Evolutionary conservation across 768 basidiomycete species (phyloP).

Genomic region (Trametes elegans): DNA sequence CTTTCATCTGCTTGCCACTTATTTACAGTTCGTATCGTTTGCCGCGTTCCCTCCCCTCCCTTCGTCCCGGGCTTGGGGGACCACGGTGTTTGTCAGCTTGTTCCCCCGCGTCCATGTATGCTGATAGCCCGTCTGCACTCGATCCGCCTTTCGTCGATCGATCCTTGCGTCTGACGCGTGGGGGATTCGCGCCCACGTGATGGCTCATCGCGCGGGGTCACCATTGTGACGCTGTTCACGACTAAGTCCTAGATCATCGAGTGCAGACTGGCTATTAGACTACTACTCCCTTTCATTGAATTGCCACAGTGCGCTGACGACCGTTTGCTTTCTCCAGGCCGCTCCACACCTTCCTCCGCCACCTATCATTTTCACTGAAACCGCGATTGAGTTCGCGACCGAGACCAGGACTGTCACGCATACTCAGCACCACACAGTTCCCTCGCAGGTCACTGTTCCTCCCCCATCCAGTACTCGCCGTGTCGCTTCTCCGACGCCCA

Average conservation of each 20-base stretch:
- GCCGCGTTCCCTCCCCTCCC: slow-evolving; percentile 62
- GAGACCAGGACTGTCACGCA: slow-evolving; percentile 49
- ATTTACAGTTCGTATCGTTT: slow-evolving; percentile 62
- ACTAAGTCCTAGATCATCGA: neutral
- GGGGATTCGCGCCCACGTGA: slow-evolving; percentile 40
- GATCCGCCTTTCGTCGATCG: slow-evolving; percentile 24
- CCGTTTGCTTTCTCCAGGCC: slow-evolving; percentile 33
- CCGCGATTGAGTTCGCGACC: slow-evolving; percentile 49
- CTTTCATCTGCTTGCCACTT: slow-evolving; percentile 31
- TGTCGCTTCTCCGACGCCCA: slow-evolving; percentile 70
- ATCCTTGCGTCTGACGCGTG: slow-evolving; percentile 33
- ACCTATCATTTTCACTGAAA: slow-evolving; percentile 51
- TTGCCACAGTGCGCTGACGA: slow-evolving; percentile 24
- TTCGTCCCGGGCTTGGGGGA: slow-evolving; percentile 93
- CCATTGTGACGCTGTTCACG: slow-evolving; percentile 4
- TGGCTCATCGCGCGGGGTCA: slow-evolving; percentile 23
- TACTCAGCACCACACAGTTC: slow-evolving; percentile 34
- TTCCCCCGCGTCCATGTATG: slow-evolving; percentile 70
- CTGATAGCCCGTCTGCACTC: slow-evolving; percentile 32
- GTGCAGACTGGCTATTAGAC: slow-evolving; percentile 32
- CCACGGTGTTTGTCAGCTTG: slow-evolving; percentile 61
- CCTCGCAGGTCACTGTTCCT: slow-evolving; percentile 53
- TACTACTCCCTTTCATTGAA: slow-evolving; percentile 26
- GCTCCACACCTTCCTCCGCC: slow-evolving; percentile 38
- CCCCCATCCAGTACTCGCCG: slow-evolving; percentile 77